phyloP scores from a whole-genome alignment of 1,139 yeast genomes.

The Meyerozyma smithsonii region DNA sequence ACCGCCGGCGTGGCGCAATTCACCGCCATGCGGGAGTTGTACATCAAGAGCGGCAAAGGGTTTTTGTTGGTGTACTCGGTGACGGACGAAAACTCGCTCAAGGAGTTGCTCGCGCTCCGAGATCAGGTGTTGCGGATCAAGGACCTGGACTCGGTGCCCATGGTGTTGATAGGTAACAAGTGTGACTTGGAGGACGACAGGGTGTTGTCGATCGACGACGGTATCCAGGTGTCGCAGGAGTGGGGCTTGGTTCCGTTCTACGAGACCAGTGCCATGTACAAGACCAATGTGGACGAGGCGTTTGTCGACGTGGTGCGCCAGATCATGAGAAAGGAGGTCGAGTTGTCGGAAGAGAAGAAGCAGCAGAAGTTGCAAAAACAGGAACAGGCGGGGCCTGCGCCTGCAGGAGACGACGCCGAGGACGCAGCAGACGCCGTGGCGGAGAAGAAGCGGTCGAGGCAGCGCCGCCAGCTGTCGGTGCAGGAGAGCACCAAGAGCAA shows the following conservation, averaged over 20 bases:
- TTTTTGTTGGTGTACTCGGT: conserved; percentile 78
- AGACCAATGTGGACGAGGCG: conserved; percentile 86
- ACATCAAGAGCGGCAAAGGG: conserved; percentile 44
- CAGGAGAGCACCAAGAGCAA: background rate
- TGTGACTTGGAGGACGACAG: conserved; percentile 76
- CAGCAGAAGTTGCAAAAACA: conserved; percentile 40
- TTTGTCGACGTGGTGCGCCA: conserved; percentile 87
- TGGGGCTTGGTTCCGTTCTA: conserved; percentile 91
- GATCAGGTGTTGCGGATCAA: conserved; percentile 89
- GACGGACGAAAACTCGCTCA: conserved; percentile 80
- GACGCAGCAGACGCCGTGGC: background rate
- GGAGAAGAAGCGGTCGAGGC: conserved; percentile 1
- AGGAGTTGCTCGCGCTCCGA: conserved; percentile 74
- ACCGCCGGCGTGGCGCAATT: conserved; percentile 52
- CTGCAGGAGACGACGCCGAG: background rate
- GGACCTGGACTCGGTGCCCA: conserved; percentile 71
- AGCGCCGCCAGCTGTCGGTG: background rate
- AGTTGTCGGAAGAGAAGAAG: conserved; percentile 42
- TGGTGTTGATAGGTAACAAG: conserved; percentile 87
- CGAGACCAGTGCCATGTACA: conserved; percentile 90
- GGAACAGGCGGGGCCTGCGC: conserved; percentile 7
- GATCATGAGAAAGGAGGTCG: conserved; percentile 72
- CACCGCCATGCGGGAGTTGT: conserved; percentile 60
- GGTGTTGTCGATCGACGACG: conserved; percentile 73
- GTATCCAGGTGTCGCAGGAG: conserved; percentile 71